phyloP scores from a whole-genome alignment of 441 rosid species.

The Populus hybrid region DNA sequence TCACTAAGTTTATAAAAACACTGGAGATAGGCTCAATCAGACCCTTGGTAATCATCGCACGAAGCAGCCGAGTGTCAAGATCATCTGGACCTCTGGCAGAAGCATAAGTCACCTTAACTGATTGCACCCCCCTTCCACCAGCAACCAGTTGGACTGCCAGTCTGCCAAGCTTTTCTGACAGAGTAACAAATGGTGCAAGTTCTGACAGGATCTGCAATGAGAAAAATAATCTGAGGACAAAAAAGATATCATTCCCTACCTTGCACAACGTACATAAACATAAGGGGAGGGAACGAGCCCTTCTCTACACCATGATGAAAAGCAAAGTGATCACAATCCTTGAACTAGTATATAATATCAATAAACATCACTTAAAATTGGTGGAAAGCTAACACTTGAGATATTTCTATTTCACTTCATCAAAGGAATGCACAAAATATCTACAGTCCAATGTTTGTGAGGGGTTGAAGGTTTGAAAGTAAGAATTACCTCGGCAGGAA shows the following conservation, averaged over 20 bases:
- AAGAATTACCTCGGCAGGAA: slow-evolving; percentile 43
- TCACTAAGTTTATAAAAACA: slow-evolving; percentile 76
- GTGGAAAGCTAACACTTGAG: background rate
- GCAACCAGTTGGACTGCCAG: slow-evolving; percentile 81
- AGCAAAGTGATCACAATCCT: background rate
- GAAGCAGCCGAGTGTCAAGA: slow-evolving; percentile 81
- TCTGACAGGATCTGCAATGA: slow-evolving; percentile 79
- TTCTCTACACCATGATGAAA: slow-evolving; percentile 27
- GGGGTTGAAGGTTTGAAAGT: background rate
- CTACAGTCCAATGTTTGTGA: background rate
- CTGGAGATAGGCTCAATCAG: slow-evolving; percentile 81
- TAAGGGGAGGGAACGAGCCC: background rate
- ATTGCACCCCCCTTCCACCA: slow-evolving; percentile 80
- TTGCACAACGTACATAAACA: background rate
- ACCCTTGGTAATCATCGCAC: slow-evolving; percentile 93
- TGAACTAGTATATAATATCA: background rate
- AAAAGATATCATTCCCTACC: slow-evolving; percentile 37
- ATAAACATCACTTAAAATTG: background rate
- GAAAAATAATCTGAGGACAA: slow-evolving; percentile 73
- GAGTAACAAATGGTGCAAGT: slow-evolving; percentile 70
- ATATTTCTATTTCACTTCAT: background rate
- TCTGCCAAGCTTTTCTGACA: slow-evolving; percentile 85
- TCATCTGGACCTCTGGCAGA: slow-evolving; percentile 79
- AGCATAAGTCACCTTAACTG: slow-evolving; percentile 68
- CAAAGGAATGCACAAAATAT: background rate